These are phyloP conservation scores for Discostella stelligera DNA, from an alignment of 352 stramenopile species.

Conservation along the genomic window DNA sequence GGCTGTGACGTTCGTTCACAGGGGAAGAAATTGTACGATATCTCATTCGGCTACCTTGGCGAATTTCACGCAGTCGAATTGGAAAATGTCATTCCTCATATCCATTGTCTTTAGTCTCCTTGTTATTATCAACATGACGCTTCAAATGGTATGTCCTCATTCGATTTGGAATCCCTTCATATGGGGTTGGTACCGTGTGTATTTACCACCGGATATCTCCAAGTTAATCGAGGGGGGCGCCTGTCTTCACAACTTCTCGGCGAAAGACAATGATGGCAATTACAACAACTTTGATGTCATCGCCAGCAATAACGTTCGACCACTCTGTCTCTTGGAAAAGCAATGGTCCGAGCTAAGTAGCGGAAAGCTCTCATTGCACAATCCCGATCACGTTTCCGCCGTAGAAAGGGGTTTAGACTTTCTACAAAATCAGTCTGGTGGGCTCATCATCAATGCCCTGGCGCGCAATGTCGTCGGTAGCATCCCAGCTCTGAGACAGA, in stretches of 20 bases:
- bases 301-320: slow-evolving; percentile 1
- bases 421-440: slow-evolving; percentile 38
- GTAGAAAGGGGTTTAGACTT: slow-evolving; percentile 51
- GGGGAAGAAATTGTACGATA: neutral
- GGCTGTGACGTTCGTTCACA: slow-evolving; percentile 6
- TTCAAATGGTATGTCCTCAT: slow-evolving; percentile 44
- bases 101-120: slow-evolving; percentile 23
- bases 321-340: slow-evolving; percentile 40
- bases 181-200: slow-evolving; percentile 49
- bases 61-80: slow-evolving; percentile 36
- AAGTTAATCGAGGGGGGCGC: slow-evolving; percentile 16
- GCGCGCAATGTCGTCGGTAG: slow-evolving; percentile 43
- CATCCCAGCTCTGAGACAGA: slow-evolving; percentile 45
- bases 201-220: slow-evolving; percentile 22
- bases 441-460: slow-evolving; percentile 55
- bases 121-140: slow-evolving; percentile 28
- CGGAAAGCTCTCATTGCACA: slow-evolving; percentile 38
- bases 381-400: slow-evolving; percentile 43
- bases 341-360: slow-evolving; percentile 45
- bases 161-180: slow-evolving; percentile 50
- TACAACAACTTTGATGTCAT: neutral
- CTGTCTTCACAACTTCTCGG: slow-evolving; percentile 27
- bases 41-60: neutral
- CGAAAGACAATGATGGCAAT: neutral
- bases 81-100: slow-evolving; percentile 42